Conservation (phyloP, 1,284 basidiomycete genomes). For the Boletellus deceptivus region DNA sequence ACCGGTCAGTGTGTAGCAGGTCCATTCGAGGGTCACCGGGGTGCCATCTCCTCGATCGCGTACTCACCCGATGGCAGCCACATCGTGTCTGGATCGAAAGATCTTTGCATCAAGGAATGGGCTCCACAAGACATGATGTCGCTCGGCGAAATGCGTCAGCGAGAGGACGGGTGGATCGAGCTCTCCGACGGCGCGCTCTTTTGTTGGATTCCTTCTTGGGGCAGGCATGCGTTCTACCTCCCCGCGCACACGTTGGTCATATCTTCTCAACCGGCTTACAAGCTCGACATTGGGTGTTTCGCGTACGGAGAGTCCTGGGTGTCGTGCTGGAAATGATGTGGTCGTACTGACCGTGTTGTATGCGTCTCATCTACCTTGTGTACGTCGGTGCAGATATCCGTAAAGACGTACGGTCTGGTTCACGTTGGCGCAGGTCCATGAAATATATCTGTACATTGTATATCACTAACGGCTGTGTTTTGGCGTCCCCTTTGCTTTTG, state of each 20-base stretch:
- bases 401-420: too few relatives aligned
- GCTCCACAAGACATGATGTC: neutral
- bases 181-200: constrained; percentile 3
- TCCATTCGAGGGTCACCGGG: constrained; percentile 15
- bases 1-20: constrained; percentile 19
- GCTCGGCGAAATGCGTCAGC: constrained; percentile 8
- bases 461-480: too few relatives aligned
- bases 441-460: too few relatives aligned
- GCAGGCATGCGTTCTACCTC: constrained; percentile 16
- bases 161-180: constrained; percentile 20
- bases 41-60: constrained; percentile 9
- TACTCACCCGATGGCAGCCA: constrained; percentile 20
- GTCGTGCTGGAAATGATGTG: constrained; percentile 21
- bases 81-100: constrained; percentile 18
- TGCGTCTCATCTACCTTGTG: too few relatives aligned
- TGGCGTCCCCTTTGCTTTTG: too few relatives aligned
- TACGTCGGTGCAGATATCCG: too few relatives aligned
- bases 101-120: constrained; percentile 19
- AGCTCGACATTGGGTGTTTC: constrained; percentile 12
- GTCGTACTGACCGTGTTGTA: too few relatives aligned
- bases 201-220: constrained; percentile 23
- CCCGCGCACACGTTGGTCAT: constrained; percentile 17
- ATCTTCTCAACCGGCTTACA: constrained; percentile 8
- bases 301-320: constrained; percentile 20
- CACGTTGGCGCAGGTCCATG: too few relatives aligned